Conservation (phyloP, 371 early-diverging fungal genomes). For the Haplosporangium sp. region DNA sequence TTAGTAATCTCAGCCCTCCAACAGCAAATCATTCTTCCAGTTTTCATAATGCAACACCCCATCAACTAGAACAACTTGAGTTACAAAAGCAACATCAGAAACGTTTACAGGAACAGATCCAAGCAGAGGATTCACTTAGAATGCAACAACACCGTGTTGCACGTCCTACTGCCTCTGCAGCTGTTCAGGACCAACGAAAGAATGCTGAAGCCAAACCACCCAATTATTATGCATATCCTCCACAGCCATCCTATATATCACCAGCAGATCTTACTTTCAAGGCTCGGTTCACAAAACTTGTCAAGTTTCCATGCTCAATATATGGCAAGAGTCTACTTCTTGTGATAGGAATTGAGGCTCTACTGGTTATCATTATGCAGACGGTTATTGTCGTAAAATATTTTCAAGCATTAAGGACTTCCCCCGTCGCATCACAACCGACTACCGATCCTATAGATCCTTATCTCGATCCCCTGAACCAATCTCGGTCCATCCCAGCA, state of each 20-base stretch:
- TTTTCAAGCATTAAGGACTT: slow-evolving; percentile 49
- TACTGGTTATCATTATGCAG: slow-evolving; percentile 76
- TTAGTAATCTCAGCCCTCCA: slow-evolving; percentile 6
- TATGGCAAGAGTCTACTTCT: slow-evolving; percentile 62
- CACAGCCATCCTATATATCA: slow-evolving; percentile 14
- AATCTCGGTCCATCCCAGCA: slow-evolving; percentile 66
- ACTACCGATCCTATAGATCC: neutral
- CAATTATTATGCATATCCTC: slow-evolving; percentile 40
- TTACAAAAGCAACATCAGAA: slow-evolving; percentile 35
- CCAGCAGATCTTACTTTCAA: slow-evolving; percentile 10
- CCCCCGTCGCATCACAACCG: slow-evolving; percentile 17
- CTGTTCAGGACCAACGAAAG: slow-evolving; percentile 18
- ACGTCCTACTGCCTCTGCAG: slow-evolving; percentile 19
- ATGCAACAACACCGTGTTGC: slow-evolving; percentile 49
- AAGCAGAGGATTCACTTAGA: slow-evolving; percentile 19
- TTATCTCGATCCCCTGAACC: slow-evolving; percentile 26
- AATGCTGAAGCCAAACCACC: slow-evolving; percentile 18
- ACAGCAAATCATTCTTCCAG: neutral
- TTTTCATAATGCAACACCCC: slow-evolving; percentile 21
- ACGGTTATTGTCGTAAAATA: slow-evolving; percentile 71
- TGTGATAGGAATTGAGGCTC: slow-evolving; percentile 69
- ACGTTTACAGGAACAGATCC: slow-evolving; percentile 35
- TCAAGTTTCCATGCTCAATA: slow-evolving; percentile 46
- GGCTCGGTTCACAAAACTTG: slow-evolving; percentile 19
- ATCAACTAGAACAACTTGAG: slow-evolving; percentile 44